phyloP scores from a whole-genome alignment of 2,329 filamentous ascomycete genomes.

The Scedosporium dehoogii region DNA sequence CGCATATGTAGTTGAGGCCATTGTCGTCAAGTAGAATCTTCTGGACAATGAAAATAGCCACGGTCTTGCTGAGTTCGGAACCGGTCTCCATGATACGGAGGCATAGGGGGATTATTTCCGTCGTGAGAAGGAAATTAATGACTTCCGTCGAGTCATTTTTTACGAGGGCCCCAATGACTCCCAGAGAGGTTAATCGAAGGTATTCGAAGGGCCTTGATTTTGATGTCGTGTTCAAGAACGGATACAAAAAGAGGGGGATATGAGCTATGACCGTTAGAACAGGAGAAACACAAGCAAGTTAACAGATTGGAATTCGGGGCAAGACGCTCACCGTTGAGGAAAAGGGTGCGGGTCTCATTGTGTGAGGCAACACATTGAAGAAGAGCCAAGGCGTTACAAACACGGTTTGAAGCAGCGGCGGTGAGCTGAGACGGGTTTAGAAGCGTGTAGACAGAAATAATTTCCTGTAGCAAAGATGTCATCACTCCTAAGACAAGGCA shows the following conservation, averaged over 20 bases:
- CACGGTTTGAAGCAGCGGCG: constrained; percentile 91
- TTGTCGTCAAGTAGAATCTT: constrained; percentile 97
- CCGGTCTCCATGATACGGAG: constrained; percentile 99
- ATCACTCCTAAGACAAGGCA: constrained; percentile 64
- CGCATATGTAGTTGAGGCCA: constrained; percentile 94
- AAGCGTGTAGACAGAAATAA: constrained; percentile 95
- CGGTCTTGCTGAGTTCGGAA: constrained; percentile 95
- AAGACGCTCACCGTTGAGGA: constrained; percentile 66
- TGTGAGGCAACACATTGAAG: constrained; percentile 96
- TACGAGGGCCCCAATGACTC: constrained; percentile 91
- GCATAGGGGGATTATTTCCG: constrained; percentile 95
- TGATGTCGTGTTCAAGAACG: constrained; percentile 96
- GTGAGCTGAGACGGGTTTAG: constrained; percentile 95
- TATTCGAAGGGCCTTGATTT: constrained; percentile 98
- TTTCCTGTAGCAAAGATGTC: constrained; percentile 94
- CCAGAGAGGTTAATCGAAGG: constrained; percentile 85
- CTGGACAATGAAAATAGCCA: constrained; percentile 98
- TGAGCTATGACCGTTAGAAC: constrained; percentile 52
- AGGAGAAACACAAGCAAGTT: neutral
- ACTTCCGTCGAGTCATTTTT: constrained; percentile 99
- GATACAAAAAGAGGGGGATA: constrained; percentile 94
- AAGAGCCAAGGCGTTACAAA: constrained; percentile 92
- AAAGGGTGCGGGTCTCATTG: constrained; percentile 88
- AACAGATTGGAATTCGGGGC: neutral
- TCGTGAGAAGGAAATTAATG: constrained; percentile 97